phyloP scores from a whole-genome alignment of 1,284 basidiomycete genomes.

The Rhodotorula glutinis region DNA sequence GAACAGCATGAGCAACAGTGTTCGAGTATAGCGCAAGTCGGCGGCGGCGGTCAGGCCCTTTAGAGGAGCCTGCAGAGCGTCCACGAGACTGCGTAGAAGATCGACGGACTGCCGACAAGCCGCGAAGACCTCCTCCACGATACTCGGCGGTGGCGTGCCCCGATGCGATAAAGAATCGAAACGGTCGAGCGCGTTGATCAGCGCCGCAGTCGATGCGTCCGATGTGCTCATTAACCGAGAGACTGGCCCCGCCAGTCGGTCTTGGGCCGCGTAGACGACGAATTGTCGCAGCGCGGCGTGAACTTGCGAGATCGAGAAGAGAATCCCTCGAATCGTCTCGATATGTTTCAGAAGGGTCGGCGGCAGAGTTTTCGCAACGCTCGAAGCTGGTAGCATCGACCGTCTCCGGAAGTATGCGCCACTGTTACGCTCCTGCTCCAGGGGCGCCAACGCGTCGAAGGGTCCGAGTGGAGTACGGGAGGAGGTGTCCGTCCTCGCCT shows the following conservation, averaged over 20 bases:
- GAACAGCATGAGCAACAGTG: slow-evolving; percentile 82
- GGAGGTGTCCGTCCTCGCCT: neutral
- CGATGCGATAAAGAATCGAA: slow-evolving; percentile 82
- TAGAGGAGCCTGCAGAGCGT: slow-evolving; percentile 30
- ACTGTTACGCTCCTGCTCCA: slow-evolving; percentile 63
- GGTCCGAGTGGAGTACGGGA: slow-evolving; percentile 50
- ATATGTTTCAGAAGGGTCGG: slow-evolving; percentile 68
- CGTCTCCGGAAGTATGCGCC: slow-evolving; percentile 84
- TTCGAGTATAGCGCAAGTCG: slow-evolving; percentile 83
- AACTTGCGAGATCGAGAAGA: slow-evolving; percentile 90
- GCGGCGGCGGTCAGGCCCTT: slow-evolving; percentile 60
- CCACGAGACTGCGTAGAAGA: slow-evolving; percentile 74
- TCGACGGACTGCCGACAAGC: slow-evolving; percentile 80
- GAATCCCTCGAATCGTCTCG: slow-evolving; percentile 83
- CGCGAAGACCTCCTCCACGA: slow-evolving; percentile 77
- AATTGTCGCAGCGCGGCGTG: slow-evolving; percentile 88
- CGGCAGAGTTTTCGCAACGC: slow-evolving; percentile 68
- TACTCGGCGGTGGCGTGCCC: slow-evolving; percentile 61
- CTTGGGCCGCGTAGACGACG: slow-evolving; percentile 77
- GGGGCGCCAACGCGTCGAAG: slow-evolving; percentile 59
- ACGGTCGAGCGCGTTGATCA: slow-evolving; percentile 85
- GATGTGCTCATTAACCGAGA: slow-evolving; percentile 82
- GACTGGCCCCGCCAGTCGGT: slow-evolving; percentile 76
- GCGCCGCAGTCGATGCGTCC: slow-evolving; percentile 70
- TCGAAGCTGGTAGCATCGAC: slow-evolving; percentile 65